These are phyloP conservation scores for Ceratocystis alfenasii DNA, from an alignment of 2,329 filamentous ascomycete genomes.

Conservation along the genomic window DNA sequence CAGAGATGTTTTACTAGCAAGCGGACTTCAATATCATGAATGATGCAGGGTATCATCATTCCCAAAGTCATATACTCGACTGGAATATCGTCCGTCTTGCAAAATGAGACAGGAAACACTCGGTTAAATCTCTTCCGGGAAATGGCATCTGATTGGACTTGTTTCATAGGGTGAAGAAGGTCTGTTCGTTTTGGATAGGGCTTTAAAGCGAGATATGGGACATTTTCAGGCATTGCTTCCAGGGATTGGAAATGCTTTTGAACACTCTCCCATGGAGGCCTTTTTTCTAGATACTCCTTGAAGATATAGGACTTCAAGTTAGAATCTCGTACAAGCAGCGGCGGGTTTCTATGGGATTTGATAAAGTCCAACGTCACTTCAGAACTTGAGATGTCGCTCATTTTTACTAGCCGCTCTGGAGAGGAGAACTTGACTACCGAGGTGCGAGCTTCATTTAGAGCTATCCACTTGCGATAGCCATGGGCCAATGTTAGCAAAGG, in stretches of 20 bases:
- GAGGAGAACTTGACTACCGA: slow-evolving; percentile 12
- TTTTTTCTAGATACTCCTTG: slow-evolving; percentile 34
- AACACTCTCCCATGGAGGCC: slow-evolving; percentile 33
- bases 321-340: slow-evolving; percentile 24
- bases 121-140: slow-evolving; percentile 35
- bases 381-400: slow-evolving; percentile 12
- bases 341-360: slow-evolving; percentile 26
- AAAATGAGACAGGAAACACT: slow-evolving; percentile 37
- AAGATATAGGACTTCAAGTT: slow-evolving; percentile 33
- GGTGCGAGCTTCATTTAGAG: background rate
- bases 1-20: slow-evolving; percentile 51
- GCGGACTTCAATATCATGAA: slow-evolving; percentile 54
- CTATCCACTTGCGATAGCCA: slow-evolving; percentile 8
- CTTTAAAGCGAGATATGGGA: slow-evolving; percentile 38
- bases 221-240: slow-evolving; percentile 33
- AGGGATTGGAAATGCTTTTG: slow-evolving; percentile 31
- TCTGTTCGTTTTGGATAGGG: slow-evolving; percentile 46
- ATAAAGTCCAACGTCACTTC: background rate
- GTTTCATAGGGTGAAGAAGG: slow-evolving; percentile 40
- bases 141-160: slow-evolving; percentile 20
- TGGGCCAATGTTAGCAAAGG: slow-evolving; percentile 14
- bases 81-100: slow-evolving; percentile 39
- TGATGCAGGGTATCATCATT: slow-evolving; percentile 59
- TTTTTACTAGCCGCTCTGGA: background rate
- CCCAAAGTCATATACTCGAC: slow-evolving; percentile 38